Evolutionary conservation across 2,329 filamentous ascomycete genomes (phyloP).

Genomic region (Chrysoporthe austroafricana): DNA sequence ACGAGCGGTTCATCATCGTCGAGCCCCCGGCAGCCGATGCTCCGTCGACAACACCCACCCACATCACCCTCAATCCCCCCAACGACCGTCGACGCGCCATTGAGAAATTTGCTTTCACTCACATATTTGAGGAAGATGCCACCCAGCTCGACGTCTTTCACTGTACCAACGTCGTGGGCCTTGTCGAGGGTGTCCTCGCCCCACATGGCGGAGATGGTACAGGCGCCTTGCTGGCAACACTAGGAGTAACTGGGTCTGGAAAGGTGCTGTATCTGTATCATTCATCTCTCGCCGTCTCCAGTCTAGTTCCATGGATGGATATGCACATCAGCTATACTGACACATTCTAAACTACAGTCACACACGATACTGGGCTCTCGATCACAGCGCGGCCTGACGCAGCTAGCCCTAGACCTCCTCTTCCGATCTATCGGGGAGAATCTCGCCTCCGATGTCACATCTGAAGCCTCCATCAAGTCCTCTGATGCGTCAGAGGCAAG

Average conservation of each 20-base stretch:
- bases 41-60: conserved; percentile 55
- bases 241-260: conserved; percentile 93
- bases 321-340: background rate
- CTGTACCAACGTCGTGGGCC: conserved; percentile 71
- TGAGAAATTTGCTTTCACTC: conserved; percentile 93
- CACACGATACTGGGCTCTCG: conserved; percentile 94
- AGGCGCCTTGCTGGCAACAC: conserved; percentile 86
- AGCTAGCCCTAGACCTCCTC: conserved; percentile 86
- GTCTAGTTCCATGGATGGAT: background rate
- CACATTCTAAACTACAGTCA: conserved; percentile 58
- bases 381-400: conserved; percentile 84
- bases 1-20: conserved; percentile 78
- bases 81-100: conserved; percentile 85
- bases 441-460: conserved; percentile 62
- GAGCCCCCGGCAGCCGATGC: conserved; percentile 55
- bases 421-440: conserved; percentile 79
- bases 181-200: conserved; percentile 82
- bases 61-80: conserved; percentile 79
- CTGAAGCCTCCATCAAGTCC: conserved; percentile 74
- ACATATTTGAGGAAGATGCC: conserved; percentile 86
- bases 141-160: conserved; percentile 87
- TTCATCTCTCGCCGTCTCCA: background rate
- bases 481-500: conserved; percentile 83
- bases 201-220: conserved; percentile 75
- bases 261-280: conserved; percentile 65